phyloP scores from a whole-genome alignment of 371 early-diverging fungal genomes.

The Chytridiales sp. region DNA sequence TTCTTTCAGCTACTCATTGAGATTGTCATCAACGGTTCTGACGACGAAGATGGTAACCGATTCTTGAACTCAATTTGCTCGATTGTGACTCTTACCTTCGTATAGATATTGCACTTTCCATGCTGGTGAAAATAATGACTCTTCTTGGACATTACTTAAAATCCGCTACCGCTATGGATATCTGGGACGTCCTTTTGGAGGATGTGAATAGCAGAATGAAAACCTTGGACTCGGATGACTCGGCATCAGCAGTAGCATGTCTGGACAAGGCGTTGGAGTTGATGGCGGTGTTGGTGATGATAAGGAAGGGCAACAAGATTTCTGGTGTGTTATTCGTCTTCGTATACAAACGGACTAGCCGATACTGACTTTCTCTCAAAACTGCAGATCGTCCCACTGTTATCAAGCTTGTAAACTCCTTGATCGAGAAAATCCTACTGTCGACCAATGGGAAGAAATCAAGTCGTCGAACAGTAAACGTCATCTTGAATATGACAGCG shows the following conservation, averaged over 20 bases:
- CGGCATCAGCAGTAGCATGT: neutral
- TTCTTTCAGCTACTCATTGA: neutral
- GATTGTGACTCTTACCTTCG: neutral
- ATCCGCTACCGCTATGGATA: constrained; percentile 2
- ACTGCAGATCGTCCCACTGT: constrained; percentile 6
- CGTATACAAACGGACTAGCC: too few species aligned
- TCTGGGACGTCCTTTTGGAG: constrained; percentile 12
- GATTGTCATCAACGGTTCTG: neutral
- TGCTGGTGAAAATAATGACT: constrained; percentile 8
- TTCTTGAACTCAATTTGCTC: neutral
- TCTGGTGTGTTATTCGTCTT: too few species aligned
- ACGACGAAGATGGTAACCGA: constrained; percentile 2
- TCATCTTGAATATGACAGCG: too few species aligned
- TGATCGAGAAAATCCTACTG: too few species aligned
- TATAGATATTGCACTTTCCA: constrained; percentile 14
- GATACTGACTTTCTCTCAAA: too few species aligned
- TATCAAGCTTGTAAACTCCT: neutral
- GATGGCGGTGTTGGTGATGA: constrained; percentile 5
- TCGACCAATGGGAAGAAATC: too few species aligned
- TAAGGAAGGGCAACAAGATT: constrained; percentile 18
- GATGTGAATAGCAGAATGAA: neutral
- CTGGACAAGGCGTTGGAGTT: constrained; percentile 8
- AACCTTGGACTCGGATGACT: neutral
- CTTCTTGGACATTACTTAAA: constrained; percentile 11
- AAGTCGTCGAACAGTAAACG: too few species aligned